Evolutionary conservation across 2,329 filamentous ascomycete species (phyloP).

Genomic region (Chalaropsis thielavioides): DNA sequence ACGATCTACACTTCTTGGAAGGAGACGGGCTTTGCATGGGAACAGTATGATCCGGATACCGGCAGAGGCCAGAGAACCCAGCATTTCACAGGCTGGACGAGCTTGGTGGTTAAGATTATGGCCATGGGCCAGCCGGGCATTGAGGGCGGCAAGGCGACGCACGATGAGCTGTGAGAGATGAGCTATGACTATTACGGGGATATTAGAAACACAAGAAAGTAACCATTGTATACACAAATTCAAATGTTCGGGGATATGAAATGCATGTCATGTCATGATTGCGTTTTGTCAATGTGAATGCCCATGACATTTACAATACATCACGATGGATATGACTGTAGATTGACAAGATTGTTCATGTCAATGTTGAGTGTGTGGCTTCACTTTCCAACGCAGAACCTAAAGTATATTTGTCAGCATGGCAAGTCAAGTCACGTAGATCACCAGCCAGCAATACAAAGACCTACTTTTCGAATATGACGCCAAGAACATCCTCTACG

Average conservation of each 20-base stretch:
- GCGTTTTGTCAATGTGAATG: too few relatives aligned
- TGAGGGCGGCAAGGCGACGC: constrained; percentile 22
- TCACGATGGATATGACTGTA: too few relatives aligned
- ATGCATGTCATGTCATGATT: background rate
- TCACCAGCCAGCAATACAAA: background rate
- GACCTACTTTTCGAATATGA: constrained; percentile 91
- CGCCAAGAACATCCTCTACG: constrained; percentile 87
- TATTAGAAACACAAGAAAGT: background rate
- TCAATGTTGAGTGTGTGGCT: background rate
- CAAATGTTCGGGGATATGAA: background rate
- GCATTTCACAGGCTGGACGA: constrained; percentile 99
- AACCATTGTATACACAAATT: background rate
- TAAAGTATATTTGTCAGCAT: constrained; percentile 20
- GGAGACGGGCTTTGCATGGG: constrained; percentile 92
- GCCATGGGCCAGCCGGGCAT: constrained; percentile 51
- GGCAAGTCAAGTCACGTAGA: background rate
- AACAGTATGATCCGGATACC: constrained; percentile 92
- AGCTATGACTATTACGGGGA: background rate
- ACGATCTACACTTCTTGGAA: constrained; percentile 82
- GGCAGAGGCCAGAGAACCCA: constrained; percentile 89
- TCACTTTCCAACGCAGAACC: constrained; percentile 44
- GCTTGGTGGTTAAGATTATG: constrained; percentile 94
- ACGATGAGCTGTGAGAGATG: constrained; percentile 34
- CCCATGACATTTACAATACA: background rate
- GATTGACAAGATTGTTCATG: too few relatives aligned